Conservation (phyloP, 768 basidiomycete genomes). For the Holtermanniella nyarrowii region DNA sequence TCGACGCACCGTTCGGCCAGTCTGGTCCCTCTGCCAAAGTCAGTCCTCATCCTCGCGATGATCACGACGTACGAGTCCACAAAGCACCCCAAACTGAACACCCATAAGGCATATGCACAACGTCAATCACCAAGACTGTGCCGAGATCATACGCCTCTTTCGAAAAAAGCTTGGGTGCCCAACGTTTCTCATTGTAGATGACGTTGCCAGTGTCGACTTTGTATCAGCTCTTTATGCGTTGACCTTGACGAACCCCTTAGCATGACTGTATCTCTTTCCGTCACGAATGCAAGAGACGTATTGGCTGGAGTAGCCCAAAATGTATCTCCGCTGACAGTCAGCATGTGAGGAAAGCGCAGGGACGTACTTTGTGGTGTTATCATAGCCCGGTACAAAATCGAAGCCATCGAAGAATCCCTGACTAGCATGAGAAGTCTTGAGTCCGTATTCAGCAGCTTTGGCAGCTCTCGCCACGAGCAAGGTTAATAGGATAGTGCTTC, state of each 20-base stretch:
- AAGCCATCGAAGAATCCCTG: slow-evolving; percentile 13
- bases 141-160: slow-evolving; percentile 34
- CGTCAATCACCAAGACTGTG: slow-evolving; percentile 36
- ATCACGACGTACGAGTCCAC: slow-evolving; percentile 19
- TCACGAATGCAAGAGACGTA: slow-evolving; percentile 21
- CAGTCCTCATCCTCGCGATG: slow-evolving; percentile 1
- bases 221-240: neutral
- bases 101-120: slow-evolving; percentile 47
- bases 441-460: neutral
- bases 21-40: slow-evolving; percentile 19
- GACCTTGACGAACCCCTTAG: slow-evolving; percentile 18
- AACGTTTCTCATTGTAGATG: slow-evolving; percentile 40
- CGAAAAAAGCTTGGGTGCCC: slow-evolving; percentile 34
- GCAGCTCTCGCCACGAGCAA: neutral
- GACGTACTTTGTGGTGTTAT: slow-evolving; percentile 37
- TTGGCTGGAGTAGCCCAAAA: slow-evolving; percentile 34
- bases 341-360: neutral
- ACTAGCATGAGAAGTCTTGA: neutral
- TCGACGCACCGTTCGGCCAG: slow-evolving; percentile 16
- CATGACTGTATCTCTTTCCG: slow-evolving; percentile 14
- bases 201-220: slow-evolving; percentile 31
- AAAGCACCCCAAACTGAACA: slow-evolving; percentile 46
- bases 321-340: slow-evolving; percentile 21
- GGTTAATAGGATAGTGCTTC: neutral
- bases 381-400: slow-evolving; percentile 20